Base-by-base conservation (phyloP, 2,329 filamentous ascomycete species). In the Arthrinium phaeospermum region DNA sequence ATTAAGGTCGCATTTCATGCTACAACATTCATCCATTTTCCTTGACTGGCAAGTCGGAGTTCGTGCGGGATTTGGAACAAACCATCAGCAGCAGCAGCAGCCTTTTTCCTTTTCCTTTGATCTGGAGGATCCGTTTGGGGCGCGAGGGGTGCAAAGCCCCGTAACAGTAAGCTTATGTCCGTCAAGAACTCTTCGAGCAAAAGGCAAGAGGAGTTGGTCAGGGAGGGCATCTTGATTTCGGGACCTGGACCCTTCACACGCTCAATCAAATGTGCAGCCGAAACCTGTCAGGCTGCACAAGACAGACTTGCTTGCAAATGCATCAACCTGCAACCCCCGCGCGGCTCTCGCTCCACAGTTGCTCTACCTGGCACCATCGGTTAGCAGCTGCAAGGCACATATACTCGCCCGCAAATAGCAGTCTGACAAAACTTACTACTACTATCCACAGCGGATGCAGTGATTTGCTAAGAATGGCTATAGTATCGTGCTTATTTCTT, bases 161-260 rank as follows among this genome's bases (percentile, higher is more conserved):
- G 34, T 64, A 10, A 10, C 10, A 64, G 57, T 64, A 64, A 64
- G 57, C 57, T 64, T 64, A 64, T 19, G 57, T 41, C 34, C 57
- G 12, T 41, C 57, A 13, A 64, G 22, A 64, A 14, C 8, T 10
- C 22, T n/a, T 12, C 10, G 8, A n/a, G 7, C n/a, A 10, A 16
- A 22, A 10, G 30, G 51, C 19, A 34, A 57, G 4, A 14, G 22
- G 24, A 22, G 24, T n/a, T n/a, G 24, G 13, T 27, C 30, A 13
- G 27, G 6, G 27, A 13, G 27, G 6, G 27, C 27, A 57, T 22
- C 14, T 10, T 57, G 27, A 41, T 22, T 10, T 34, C 19, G 27
- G 49, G 16, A 12, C 30, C 57, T 22, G 34, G 22, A 57, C 51
- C 51, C 51, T 57, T 16, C 24, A 41, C 46, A 14, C 30, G 10